phyloP scores from a whole-genome alignment of 495 filamentous ascomycete genomes.

The Cryomyces minteri region DNA sequence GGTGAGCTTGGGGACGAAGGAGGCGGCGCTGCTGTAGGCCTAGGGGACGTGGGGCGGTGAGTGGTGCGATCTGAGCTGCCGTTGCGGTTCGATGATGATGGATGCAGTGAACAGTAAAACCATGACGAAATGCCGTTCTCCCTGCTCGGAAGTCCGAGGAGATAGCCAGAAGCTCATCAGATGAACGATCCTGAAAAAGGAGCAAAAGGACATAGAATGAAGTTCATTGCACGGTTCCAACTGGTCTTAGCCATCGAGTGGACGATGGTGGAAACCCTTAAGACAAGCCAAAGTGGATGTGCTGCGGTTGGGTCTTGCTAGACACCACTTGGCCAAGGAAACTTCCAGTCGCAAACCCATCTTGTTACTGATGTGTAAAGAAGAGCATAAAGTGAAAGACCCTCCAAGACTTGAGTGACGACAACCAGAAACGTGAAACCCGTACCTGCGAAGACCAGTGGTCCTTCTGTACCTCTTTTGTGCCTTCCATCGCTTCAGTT shows the following conservation, averaged over 20 bases:
- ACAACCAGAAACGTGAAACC: too few species aligned
- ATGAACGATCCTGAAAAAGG: too few species aligned
- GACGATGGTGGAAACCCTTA: not conserved
- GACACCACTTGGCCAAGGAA: not conserved
- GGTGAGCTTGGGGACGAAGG: slow-evolving; percentile 56
- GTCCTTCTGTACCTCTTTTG: slow-evolving; percentile 21
- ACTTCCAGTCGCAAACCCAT: too few species aligned
- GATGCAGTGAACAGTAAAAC: not conserved
- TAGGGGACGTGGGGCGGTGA: slow-evolving; percentile 11
- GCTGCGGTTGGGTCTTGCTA: not conserved
- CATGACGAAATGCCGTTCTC: not conserved
- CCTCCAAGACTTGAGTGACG: too few species aligned
- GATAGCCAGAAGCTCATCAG: too few species aligned
- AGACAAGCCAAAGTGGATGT: not conserved
- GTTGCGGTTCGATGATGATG: not conserved
- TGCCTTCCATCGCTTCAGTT: not conserved
- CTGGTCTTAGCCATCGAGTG: too few species aligned
- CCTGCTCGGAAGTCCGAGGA: too few species aligned
- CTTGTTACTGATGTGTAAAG: too few species aligned
- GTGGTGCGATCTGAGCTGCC: not conserved
- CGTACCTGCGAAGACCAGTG: slow-evolving; percentile 40
- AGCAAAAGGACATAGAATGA: too few species aligned
- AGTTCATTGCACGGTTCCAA: too few species aligned
- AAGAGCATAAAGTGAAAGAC: too few species aligned
- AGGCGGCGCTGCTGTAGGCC: slow-evolving; percentile 44